Base-by-base conservation (phyloP, 202 grass and related monocot genomes). In the Hordeum pubiflorum region DNA sequence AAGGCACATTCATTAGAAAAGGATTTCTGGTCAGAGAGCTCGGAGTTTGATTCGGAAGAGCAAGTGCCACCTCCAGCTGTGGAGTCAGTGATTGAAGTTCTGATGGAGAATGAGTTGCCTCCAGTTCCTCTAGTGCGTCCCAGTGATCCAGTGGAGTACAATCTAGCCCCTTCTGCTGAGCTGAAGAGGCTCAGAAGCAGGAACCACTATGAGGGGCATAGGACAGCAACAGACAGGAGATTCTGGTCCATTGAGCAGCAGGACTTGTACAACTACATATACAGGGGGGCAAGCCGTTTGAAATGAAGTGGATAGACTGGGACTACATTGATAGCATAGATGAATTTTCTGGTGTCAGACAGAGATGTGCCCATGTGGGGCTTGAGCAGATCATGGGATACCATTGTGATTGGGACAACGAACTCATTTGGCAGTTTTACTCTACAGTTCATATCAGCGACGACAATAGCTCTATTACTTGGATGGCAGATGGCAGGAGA, bases 231-330 rank as follows among this genome's bases (percentile, higher is more conserved):
- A 57, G 81, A 76, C 10, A 76, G 24, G 81, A 83, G 81, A 24
- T 83, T 83, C 34, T 83, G 81, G 81, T 83, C 81, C 34, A 83
- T 76, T 43, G 81, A 83, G 60, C 81, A 83, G 18, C 81, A 83
- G 34, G 81, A 83, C 34, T 32, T 83, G 17, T 83, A 83, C 24
- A 68, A 7, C 4, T 83, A 18, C 4, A 67, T 83, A 17, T 83
- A 76, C 64, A 58, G 50, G 9, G 41, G 61, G 14, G 46, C 4
- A 23, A 31, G 5, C 31, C 67, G 7, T 52, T 41, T 33, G 0
- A 14, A 11, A 67, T 76, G 81, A 66, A 76, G 34, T 76, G 81
- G 72, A 83, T 67, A 21, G 72, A 83, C 1, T 83, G 81, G 81
- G 6, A 58, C 1, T 4, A 83, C 1, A 75, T 83, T 0, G 9